Percentiles rank a stretch among this genome's conserved stretches.
These are phyloP conservation scores for Claviceps sp. DNA, from an alignment of 2,329 filamentous ascomycete species.

Conservation along the genomic window DNA sequence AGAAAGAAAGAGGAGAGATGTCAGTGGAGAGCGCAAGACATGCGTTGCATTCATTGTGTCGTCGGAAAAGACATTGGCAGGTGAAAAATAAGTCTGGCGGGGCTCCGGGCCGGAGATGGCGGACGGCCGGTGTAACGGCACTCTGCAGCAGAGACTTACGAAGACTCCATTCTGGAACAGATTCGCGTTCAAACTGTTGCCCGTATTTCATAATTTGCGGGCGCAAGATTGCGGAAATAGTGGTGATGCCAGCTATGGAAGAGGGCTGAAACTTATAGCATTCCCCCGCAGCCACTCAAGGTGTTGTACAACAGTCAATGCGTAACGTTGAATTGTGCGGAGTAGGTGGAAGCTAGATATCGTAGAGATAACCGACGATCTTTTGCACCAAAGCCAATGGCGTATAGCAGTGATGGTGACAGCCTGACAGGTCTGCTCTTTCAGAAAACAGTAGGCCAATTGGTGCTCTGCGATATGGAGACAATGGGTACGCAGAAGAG, in stretches of 20 bases:
- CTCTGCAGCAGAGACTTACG: slow-evolving; percentile 33
- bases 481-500: background rate
- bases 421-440: background rate
- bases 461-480: background rate
- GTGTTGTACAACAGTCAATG: background rate
- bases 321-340: background rate
- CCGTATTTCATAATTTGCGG: slow-evolving; percentile 26
- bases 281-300: background rate
- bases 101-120: background rate
- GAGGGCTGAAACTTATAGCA: background rate
- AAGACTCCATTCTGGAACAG: slow-evolving; percentile 70
- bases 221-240: background rate
- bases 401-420: background rate
- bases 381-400: background rate
- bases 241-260: background rate
- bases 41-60: background rate
- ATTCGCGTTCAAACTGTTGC: slow-evolving; percentile 54
- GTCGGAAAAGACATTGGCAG: background rate
- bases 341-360: background rate
- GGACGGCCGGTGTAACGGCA: background rate
- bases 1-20: background rate
- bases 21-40: background rate
- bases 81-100: background rate
- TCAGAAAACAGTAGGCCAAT: background rate
- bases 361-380: background rate